Evolutionary conservation across 2,329 filamentous ascomycete species (phyloP).

Genomic region (Didymella exigua): DNA sequence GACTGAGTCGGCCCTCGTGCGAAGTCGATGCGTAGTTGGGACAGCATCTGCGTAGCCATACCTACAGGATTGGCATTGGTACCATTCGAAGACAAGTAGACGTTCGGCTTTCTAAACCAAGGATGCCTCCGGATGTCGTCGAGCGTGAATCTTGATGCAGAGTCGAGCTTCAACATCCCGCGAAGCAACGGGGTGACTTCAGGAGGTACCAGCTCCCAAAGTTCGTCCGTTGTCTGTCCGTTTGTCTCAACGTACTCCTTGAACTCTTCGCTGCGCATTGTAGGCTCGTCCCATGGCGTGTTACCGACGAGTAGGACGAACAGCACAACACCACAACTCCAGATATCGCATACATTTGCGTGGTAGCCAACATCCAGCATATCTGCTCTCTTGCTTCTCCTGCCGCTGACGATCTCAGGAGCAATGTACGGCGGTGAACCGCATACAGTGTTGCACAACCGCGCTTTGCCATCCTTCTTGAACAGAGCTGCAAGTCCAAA

Average conservation of each 20-base stretch:
- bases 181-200: constrained; percentile 81
- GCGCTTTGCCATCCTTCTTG: constrained; percentile 81
- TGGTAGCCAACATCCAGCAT: constrained; percentile 66
- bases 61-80: constrained; percentile 77
- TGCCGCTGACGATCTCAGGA: constrained; percentile 76
- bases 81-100: constrained; percentile 75
- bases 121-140: constrained; percentile 86
- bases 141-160: constrained; percentile 78
- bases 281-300: constrained; percentile 96
- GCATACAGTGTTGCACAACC: constrained; percentile 86
- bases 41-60: constrained; percentile 93
- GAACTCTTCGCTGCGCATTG: constrained; percentile 84
- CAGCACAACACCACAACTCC: constrained; percentile 97
- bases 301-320: constrained; percentile 96
- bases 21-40: constrained; percentile 88
- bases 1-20: constrained; percentile 66
- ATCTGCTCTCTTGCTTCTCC: constrained; percentile 53
- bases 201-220: constrained; percentile 80
- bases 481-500: constrained; percentile 96
- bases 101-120: constrained; percentile 88
- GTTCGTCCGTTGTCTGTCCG: constrained; percentile 80
- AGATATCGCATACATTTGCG: constrained; percentile 86
- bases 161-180: constrained; percentile 89
- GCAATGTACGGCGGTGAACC: constrained; percentile 97
- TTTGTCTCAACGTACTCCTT: constrained; percentile 81